phyloP scores from a whole-genome alignment of 2,329 filamentous ascomycete species.

The Teratosphaeriaceae sp. region DNA sequence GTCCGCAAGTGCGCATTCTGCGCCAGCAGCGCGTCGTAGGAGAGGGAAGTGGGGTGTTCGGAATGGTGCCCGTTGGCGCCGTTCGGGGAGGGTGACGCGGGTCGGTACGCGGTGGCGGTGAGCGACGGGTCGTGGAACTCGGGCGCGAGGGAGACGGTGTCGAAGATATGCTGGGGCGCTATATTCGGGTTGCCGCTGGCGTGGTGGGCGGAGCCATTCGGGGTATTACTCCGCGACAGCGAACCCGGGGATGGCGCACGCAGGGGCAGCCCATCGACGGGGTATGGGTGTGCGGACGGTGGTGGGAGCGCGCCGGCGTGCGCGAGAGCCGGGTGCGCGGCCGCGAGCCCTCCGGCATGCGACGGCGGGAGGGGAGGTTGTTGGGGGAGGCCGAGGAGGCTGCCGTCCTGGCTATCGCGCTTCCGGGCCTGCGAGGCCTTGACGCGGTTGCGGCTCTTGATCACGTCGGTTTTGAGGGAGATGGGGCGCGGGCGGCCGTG shows the following conservation, averaged over 20 bases:
- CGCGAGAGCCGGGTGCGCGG: slow-evolving; percentile 12
- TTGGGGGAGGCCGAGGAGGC: slow-evolving; percentile 11
- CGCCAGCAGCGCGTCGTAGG: slow-evolving; percentile 71
- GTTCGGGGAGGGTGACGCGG: slow-evolving; percentile 54
- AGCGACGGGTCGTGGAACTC: slow-evolving; percentile 56
- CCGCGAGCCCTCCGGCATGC: slow-evolving; percentile 23
- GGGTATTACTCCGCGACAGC: slow-evolving; percentile 71
- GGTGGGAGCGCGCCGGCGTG: no score
- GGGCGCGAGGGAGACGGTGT: slow-evolving; percentile 59
- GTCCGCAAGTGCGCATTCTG: slow-evolving; percentile 88
- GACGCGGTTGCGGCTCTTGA: slow-evolving; percentile 97
- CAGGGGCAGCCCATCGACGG: background rate
- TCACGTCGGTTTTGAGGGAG: slow-evolving; percentile 96
- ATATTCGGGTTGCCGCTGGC: slow-evolving; percentile 49
- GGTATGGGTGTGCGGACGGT: background rate
- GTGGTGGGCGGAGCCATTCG: slow-evolving; percentile 40
- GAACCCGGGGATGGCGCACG: slow-evolving; percentile 36
- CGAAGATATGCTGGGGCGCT: slow-evolving; percentile 72
- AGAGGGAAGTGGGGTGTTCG: slow-evolving; percentile 51
- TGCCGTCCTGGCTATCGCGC: slow-evolving; percentile 48
- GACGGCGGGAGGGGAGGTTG: slow-evolving; percentile 7
- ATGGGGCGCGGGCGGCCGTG: slow-evolving; percentile 90
- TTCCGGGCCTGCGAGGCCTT: slow-evolving; percentile 60
- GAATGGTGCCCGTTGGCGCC: slow-evolving; percentile 42
- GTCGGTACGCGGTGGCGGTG: slow-evolving; percentile 35